Percentiles rank a stretch among this genome's conserved stretches.
These are phyloP conservation scores for Cyberlindnera xylosilytica DNA, from an alignment of 805 yeast genomes.

Conservation along the genomic window DNA sequence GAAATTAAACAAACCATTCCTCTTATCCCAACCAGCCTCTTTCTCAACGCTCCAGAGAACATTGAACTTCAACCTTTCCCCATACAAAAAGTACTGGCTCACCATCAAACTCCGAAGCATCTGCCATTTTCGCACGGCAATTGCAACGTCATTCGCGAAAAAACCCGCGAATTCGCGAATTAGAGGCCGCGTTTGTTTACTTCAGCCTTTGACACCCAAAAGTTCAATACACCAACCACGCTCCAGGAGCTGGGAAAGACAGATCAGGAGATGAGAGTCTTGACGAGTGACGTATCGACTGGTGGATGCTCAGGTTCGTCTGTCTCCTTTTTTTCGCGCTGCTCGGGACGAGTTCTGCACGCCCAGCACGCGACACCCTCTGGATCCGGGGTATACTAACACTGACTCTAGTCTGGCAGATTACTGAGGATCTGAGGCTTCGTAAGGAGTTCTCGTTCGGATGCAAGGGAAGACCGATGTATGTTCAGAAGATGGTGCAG, in stretches of 20 bases:
- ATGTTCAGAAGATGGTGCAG: slow-evolving; percentile 15
- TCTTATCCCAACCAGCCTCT: neutral
- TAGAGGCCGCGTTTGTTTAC: slow-evolving; percentile 1
- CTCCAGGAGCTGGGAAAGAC: too few species aligned
- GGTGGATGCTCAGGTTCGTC: slow-evolving; percentile 15
- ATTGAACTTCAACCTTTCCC: neutral
- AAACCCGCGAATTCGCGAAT: neutral
- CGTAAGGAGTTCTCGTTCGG: slow-evolving; percentile 8
- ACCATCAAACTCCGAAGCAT: too few species aligned
- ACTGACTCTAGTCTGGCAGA: slow-evolving; percentile 5
- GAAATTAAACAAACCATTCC: slow-evolving; percentile 3
- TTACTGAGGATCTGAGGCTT: slow-evolving; percentile 11
- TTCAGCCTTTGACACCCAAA: slow-evolving; percentile 2
- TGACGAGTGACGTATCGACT: slow-evolving; percentile 11
- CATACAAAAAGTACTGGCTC: neutral
- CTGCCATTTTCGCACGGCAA: slow-evolving; percentile 1
- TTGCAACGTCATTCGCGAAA: neutral
- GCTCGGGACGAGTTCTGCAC: neutral
- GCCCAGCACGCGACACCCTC: neutral
- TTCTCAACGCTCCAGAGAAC: too few species aligned
- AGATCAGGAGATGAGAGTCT: slow-evolving; percentile 6
- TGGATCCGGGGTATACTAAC: slow-evolving; percentile 11
- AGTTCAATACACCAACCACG: neutral
- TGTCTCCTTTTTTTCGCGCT: neutral
- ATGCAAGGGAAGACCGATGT: slow-evolving; percentile 9